Percentiles rank a stretch among this genome's conserved stretches.
Conservation (phyloP, 2,329 filamentous ascomycete genomes). For the Rutstroemia sp. region DNA sequence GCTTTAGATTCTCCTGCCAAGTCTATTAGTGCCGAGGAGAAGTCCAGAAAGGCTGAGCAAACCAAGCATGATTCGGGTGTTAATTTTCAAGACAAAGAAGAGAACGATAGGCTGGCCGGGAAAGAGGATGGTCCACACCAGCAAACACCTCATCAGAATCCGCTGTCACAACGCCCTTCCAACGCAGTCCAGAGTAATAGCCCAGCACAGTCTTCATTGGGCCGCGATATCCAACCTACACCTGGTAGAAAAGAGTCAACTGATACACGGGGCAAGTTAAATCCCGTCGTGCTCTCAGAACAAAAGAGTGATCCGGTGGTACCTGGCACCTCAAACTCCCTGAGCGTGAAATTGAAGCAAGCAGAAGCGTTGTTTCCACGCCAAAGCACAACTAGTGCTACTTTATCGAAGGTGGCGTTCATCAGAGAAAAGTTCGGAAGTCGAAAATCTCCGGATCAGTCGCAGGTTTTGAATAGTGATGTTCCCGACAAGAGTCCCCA, state of each 20-base stretch:
- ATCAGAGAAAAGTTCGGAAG: conserved; percentile 6
- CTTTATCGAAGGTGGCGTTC: conserved; percentile 5
- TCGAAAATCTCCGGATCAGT: conserved; percentile 3
- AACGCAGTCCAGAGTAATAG: too few relatives aligned
- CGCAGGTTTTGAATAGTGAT: not conserved
- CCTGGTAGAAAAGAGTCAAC: too few relatives aligned
- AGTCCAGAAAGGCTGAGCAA: not conserved
- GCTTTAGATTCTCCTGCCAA: conserved; percentile 9
- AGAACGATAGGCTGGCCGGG: not conserved
- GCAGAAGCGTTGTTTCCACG: not conserved
- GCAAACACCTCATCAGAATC: not conserved
- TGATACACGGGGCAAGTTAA: too few relatives aligned
- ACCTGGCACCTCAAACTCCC: not conserved
- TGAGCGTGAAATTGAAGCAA: not conserved
- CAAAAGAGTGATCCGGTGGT: not conserved
- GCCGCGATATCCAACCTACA: not conserved
- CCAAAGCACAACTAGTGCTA: not conserved
- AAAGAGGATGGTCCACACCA: not conserved
- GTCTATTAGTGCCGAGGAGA: not conserved
- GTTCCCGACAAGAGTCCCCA: not conserved
- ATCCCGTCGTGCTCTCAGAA: too few relatives aligned
- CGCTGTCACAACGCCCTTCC: too few relatives aligned
- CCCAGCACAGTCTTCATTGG: not conserved
- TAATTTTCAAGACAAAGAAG: not conserved
- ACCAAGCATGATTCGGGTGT: conserved; percentile 6